phyloP scores from a whole-genome alignment of 2,329 filamentous ascomycete species.

The Fusarium austroafricanum region DNA sequence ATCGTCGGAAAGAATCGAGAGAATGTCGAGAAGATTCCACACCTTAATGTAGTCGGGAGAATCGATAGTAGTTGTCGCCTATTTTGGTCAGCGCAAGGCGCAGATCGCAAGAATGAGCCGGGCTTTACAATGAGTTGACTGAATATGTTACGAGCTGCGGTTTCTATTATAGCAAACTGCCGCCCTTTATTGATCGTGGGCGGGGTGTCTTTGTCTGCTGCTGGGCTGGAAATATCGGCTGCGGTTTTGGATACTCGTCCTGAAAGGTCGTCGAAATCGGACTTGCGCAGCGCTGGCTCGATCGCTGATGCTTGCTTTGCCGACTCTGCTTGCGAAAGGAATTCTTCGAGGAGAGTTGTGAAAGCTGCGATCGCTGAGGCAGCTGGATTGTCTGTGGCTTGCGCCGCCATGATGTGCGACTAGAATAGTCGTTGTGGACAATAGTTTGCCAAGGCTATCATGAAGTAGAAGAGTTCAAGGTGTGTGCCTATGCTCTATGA shows the following conservation, averaged over 20 bases:
- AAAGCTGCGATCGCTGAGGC: constrained; percentile 67
- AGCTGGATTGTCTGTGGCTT: constrained; percentile 58
- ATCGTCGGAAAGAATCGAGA: constrained; percentile 88
- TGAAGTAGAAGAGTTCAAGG: constrained; percentile 2
- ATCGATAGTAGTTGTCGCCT: constrained; percentile 82
- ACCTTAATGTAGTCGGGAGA: constrained; percentile 82
- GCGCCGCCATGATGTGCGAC: constrained; percentile 61
- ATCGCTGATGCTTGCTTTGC: constrained; percentile 70
- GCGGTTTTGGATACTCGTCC: constrained; percentile 56
- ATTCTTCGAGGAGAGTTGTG: constrained; percentile 63
- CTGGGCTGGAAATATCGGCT: constrained; percentile 42
- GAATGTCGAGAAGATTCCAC: constrained; percentile 93
- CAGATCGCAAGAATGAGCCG: constrained; percentile 30
- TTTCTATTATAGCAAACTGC: constrained; percentile 81
- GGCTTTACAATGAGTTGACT: constrained; percentile 78
- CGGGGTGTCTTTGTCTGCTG: constrained; percentile 47
- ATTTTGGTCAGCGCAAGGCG: constrained; percentile 47
- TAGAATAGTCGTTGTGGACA: constrained; percentile 20
- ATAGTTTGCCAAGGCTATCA: constrained; percentile 25
- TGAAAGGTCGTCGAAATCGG: constrained; percentile 68
- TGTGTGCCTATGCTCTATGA: not conserved
- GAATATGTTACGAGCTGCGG: constrained; percentile 83
- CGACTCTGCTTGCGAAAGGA: constrained; percentile 68
- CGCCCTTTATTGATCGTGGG: constrained; percentile 58
- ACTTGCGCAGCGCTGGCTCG: constrained; percentile 80